Conservation (phyloP, 306 rosid genomes). For the Sicyos baderoa region DNA sequence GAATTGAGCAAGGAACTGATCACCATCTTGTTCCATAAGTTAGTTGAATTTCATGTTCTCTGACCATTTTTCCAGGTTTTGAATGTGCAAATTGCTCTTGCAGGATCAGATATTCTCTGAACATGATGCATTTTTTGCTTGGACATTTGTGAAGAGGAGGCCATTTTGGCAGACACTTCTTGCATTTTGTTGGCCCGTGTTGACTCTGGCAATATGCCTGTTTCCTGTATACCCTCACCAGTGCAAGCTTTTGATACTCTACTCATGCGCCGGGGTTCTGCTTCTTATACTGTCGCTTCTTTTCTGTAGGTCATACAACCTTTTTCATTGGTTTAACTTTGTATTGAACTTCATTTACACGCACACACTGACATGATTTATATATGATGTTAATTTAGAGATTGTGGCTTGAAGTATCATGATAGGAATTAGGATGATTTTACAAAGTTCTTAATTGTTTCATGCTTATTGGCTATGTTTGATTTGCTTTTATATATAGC, state of each 20-base stretch:
- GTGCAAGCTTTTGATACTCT: constrained; percentile 86
- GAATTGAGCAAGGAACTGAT: background rate
- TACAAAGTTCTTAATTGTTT: background rate
- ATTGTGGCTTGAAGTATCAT: background rate
- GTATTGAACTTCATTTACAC: background rate
- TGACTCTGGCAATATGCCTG: constrained; percentile 92
- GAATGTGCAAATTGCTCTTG: constrained; percentile 29
- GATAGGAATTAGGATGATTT: background rate
- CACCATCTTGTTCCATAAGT: background rate
- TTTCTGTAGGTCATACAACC: constrained; percentile 47
- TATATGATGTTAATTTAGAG: background rate
- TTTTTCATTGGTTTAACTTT: constrained; percentile 2
- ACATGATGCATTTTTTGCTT: constrained; percentile 90
- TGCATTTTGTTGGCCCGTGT: constrained; percentile 93
- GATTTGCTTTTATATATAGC: background rate
- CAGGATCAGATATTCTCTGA: constrained; percentile 94
- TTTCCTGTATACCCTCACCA: constrained; percentile 96
- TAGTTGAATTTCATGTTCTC: background rate
- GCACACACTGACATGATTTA: too few relatives aligned
- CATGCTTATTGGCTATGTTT: background rate
- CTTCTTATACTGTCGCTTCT: constrained; percentile 77
- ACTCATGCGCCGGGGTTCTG: constrained; percentile 88
- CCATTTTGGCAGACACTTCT: constrained; percentile 99
- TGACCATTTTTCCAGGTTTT: constrained; percentile 21
- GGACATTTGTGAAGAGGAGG: constrained; percentile 83